Evolutionary conservation across 352 stramenopile genomes (phyloP), one percentile per base, ranked within the genome.

Genomic region (Aphanomyces cochlioides): DNA sequence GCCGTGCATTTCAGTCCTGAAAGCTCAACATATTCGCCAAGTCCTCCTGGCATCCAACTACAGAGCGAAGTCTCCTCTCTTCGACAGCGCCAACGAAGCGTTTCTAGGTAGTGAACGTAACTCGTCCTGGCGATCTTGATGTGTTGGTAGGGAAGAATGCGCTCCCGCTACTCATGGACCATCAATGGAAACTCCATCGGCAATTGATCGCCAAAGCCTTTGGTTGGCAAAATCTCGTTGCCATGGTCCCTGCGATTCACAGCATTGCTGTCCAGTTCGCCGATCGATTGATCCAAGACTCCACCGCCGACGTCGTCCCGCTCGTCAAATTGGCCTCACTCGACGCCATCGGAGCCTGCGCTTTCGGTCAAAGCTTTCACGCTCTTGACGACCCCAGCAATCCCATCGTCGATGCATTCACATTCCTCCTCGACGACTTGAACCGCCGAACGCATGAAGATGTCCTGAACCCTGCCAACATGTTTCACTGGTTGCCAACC

Each of bases 151-250:
- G 58, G 3, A 28, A 19, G 7, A 47, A 47, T 38, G 21, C 58
- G 58, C 58, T 66, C 12, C 15, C 53, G 7, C 39, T 47, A 41
- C 28, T 67, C 4, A 15, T 37, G 41, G 39, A 19, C 39, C 17
- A 56, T 45, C 41, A 56, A 36, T 67, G 59, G 59, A 67, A 67
- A 19, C 0, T 53, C 43, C 59, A 67, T 40, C 59, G 59, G 17
- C 39, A 37, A n/a, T 34, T 67, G 17, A 41, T 67, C 21, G 39
- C 59, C 7, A 56, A 41, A n/a, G 59, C 59, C 10, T 56, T 67
- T 19, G 17, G 38, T 3, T 67, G 59, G 59, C 59, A 67, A 45
- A 67, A 50, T 34, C 43, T 67, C 7, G 59, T 36, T 0, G 6
- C 12, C 6, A 67, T 67, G 59, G 59, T 38, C 7, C 59, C 40